Base-by-base conservation (phyloP, 176 grass and related monocot species). In the Tillandsia leiboldiana region DNA sequence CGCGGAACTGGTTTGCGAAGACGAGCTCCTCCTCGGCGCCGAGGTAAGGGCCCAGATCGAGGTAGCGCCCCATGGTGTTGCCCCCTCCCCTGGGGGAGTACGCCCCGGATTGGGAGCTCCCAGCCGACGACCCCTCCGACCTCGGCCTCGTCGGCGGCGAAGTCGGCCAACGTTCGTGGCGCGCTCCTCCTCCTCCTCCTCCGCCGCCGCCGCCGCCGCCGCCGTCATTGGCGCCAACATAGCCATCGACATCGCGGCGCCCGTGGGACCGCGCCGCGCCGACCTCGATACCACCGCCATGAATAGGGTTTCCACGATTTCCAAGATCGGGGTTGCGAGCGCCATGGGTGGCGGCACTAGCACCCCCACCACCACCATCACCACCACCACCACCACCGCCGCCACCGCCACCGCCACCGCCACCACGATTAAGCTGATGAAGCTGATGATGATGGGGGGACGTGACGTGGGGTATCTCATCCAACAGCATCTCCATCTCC, bases 401-500 rank as follows among this genome's bases (percentile, higher is more conserved):
- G 68, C 74, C 72, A 53, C 77, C 54, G 11, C 64, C 78, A 77
- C 72, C 24, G 53, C 58, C 76, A 63, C 49, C 49, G 1, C 27
- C 70, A 27, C 51, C 28, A 24, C 1, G 24, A 24, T 24, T 24
- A 24, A 24, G 59, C 12, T 53, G 48, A 53, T 67, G 20, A 24
- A 24, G 1, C 24, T 61, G 53, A 18, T 77, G 78, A 20, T 42
- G 72, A 47, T 82, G 76, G n/a, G 75, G 84, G 27, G 84, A 75
- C 12, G 87, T 77, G 52, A 64, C 72, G 27, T 78, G 79, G 13
- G 82, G 77, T 64, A 88, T 83, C 75, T 91, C 87, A 68, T 77
- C 70, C 50, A 86, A 76, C 15, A 96, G 68, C 75, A 84, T 71
- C 64, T 88, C 87, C 64, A 91, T 88, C 80, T 96, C 87, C 79